These are phyloP conservation scores for Pichia deserticola DNA, from an alignment of 805 yeast genomes.

Conservation along the genomic window DNA sequence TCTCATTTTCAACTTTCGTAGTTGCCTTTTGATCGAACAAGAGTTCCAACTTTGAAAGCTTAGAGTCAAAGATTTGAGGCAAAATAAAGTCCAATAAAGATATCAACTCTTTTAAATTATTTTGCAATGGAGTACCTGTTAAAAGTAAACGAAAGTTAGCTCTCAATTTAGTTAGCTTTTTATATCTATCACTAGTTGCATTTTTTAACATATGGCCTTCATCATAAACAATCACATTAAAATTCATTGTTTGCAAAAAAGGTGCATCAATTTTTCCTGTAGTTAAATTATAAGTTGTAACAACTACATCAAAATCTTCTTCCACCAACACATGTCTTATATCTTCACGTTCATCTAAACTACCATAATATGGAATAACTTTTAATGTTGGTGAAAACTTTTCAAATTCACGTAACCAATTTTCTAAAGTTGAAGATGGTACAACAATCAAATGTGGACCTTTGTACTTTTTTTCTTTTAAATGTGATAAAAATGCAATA, in stretches of 20 bases:
- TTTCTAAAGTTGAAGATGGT: conserved; percentile 93
- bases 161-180: conserved; percentile 72
- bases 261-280: conserved; percentile 73
- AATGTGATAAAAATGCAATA: conserved; percentile 80
- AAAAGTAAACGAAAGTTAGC: conserved; percentile 81
- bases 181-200: conserved; percentile 78
- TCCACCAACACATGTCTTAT: conserved; percentile 62
- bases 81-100: conserved; percentile 86
- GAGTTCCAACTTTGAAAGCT: conserved; percentile 71
- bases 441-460: conserved; percentile 94
- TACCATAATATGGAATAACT: conserved; percentile 92
- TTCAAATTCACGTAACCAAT: conserved; percentile 92
- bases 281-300: conserved; percentile 90
- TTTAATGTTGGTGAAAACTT: conserved; percentile 76
- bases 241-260: conserved; percentile 65
- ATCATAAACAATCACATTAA: conserved; percentile 88
- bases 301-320: conserved; percentile 73
- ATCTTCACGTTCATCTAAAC: conserved; percentile 76
- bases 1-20: conserved; percentile 39
- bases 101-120: conserved; percentile 82
- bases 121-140: conserved; percentile 97
- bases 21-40: conserved; percentile 84
- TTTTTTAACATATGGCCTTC: conserved; percentile 98
- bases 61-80: conserved; percentile 73
- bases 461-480: conserved; percentile 50